Evolutionary conservation across 2,329 filamentous ascomycete genomes (phyloP).

Genomic region (Cercospora citrullina): DNA sequence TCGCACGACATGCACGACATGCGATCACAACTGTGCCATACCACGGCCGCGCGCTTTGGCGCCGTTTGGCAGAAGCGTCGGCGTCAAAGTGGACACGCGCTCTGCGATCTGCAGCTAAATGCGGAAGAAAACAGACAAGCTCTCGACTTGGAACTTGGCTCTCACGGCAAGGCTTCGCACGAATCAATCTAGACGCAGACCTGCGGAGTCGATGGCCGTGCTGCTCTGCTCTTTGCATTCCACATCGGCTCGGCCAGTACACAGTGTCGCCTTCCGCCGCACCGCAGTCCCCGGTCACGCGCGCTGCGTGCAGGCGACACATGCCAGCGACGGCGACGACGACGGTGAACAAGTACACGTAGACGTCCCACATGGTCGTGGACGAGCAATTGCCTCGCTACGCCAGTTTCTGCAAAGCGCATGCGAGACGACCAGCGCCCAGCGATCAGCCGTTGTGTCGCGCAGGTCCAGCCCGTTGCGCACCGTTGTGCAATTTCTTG

Average conservation of each 20-base stretch:
- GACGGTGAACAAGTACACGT: not conserved
- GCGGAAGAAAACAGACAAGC: not conserved
- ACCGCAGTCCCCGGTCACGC: not conserved
- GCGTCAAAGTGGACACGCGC: not conserved
- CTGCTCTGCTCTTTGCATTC: conserved; percentile 6
- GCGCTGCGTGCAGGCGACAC: not conserved
- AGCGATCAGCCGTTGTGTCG: conserved; percentile 8
- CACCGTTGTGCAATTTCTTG: conserved; percentile 1
- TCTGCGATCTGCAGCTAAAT: not conserved
- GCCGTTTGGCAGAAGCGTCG: not conserved
- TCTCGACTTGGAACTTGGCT: not conserved
- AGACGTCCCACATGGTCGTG: conserved; percentile 6
- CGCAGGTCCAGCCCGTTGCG: not conserved
- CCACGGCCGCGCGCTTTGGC: not conserved
- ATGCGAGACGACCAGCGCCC: not conserved
- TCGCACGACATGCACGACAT: not conserved
- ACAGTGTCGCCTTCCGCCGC: not conserved
- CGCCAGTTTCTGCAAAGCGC: not conserved
- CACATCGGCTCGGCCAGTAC: not conserved
- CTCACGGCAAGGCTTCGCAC: not conserved
- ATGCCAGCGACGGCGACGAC: not conserved
- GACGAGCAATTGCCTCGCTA: not conserved
- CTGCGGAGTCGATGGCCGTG: not conserved
- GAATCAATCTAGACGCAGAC: not conserved
- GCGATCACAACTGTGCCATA: not conserved